These are phyloP conservation scores for Exophiala dermatitidis DNA, from an alignment of 2,329 filamentous ascomycete genomes.

Conservation along the genomic window DNA sequence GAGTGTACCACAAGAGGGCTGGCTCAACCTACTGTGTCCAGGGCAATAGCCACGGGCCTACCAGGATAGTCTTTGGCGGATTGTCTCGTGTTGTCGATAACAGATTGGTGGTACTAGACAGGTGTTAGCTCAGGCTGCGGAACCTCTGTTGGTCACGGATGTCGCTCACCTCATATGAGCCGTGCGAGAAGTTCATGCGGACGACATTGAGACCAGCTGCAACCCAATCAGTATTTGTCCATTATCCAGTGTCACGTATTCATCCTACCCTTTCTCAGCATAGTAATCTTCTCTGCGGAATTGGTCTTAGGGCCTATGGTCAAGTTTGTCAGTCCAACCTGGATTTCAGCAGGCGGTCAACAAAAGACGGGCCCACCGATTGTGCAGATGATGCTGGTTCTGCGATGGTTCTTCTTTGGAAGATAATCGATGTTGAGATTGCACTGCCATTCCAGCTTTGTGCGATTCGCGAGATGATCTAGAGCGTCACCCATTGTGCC, in stretches of 20 bases:
- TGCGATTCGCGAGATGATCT: slow-evolving; percentile 76
- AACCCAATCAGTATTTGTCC: slow-evolving; percentile 17
- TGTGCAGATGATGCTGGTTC: slow-evolving; percentile 97
- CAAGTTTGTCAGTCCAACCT: neutral
- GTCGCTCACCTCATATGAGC: slow-evolving; percentile 62
- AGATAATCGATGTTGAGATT: slow-evolving; percentile 83
- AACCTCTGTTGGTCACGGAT: neutral
- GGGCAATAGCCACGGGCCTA: slow-evolving; percentile 88
- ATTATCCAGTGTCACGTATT: neutral
- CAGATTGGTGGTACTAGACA: slow-evolving; percentile 81
- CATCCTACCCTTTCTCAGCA: slow-evolving; percentile 61
- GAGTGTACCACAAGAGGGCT: slow-evolving; percentile 24
- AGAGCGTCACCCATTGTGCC: slow-evolving; percentile 61
- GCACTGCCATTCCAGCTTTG: slow-evolving; percentile 62
- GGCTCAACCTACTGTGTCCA: slow-evolving; percentile 60
- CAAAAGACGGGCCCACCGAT: slow-evolving; percentile 54
- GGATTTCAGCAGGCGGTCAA: neutral
- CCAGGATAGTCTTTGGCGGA: slow-evolving; percentile 72
- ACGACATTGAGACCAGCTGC: slow-evolving; percentile 88
- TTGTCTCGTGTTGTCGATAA: slow-evolving; percentile 89
- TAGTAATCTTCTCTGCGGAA: slow-evolving; percentile 93
- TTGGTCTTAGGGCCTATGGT: slow-evolving; percentile 84
- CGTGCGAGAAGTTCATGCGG: slow-evolving; percentile 99
- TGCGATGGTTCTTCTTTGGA: slow-evolving; percentile 83
- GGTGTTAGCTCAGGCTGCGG: slow-evolving; percentile 15